Percentiles rank a stretch among this genome's conserved stretches.
Evolutionary conservation across 805 yeast species (phyloP).

Genomic region (Saturnispora halmiae): DNA sequence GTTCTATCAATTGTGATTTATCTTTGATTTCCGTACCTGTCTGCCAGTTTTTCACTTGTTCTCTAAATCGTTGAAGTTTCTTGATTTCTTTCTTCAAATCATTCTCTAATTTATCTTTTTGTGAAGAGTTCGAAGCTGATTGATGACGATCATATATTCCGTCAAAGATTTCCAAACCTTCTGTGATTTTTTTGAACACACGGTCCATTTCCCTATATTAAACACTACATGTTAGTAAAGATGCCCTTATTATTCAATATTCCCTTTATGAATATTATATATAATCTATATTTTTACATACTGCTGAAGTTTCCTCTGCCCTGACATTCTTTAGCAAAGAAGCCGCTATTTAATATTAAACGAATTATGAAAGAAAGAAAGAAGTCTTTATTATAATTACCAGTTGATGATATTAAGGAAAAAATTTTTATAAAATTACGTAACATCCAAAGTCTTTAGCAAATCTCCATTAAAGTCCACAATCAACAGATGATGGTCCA

Average conservation of each 20-base stretch:
- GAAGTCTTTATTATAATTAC: too few relatives aligned
- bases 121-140: slow-evolving; percentile 37
- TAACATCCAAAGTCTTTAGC: neutral
- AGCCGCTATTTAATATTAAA: neutral
- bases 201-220: slow-evolving; percentile 45
- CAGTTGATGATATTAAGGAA: neutral
- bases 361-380: too few relatives aligned
- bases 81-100: slow-evolving; percentile 54
- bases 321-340: slow-evolving; percentile 23
- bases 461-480: neutral
- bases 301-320: slow-evolving; percentile 33
- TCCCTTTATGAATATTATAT: too few relatives aligned
- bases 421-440: neutral
- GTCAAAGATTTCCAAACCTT: slow-evolving; percentile 47
- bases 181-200: slow-evolving; percentile 50
- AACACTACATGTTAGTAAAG: slow-evolving; percentile 1
- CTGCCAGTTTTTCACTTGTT: slow-evolving; percentile 52
- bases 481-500: neutral
- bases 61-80: slow-evolving; percentile 49
- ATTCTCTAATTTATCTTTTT: slow-evolving; percentile 47
- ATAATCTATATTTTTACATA: slow-evolving; percentile 17
- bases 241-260: too few relatives aligned
- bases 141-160: slow-evolving; percentile 47
- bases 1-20: slow-evolving; percentile 37
- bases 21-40: slow-evolving; percentile 45